Evolutionary conservation across 2,329 filamentous ascomycete species (phyloP).

Genomic region (Alternaria sp.): DNA sequence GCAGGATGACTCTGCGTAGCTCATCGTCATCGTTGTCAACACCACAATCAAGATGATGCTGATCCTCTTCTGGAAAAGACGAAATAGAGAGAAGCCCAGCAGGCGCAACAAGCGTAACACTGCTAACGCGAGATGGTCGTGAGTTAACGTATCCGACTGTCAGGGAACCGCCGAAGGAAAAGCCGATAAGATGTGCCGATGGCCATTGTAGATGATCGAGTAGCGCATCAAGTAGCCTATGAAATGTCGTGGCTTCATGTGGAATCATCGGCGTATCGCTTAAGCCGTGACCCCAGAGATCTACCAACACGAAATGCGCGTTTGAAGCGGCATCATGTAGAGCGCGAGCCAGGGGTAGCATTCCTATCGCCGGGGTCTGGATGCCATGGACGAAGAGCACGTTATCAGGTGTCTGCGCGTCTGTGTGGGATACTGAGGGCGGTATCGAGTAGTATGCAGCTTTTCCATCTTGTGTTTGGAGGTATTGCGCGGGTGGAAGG

Average conservation of each 20-base stretch:
- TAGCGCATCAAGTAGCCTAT: constrained; percentile 50
- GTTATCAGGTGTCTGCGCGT: constrained; percentile 14
- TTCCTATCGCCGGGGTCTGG: constrained; percentile 58
- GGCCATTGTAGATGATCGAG: constrained; percentile 53
- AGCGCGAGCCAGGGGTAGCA: constrained; percentile 51
- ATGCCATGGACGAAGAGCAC: constrained; percentile 60
- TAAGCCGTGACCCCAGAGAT: constrained; percentile 63
- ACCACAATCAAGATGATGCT: constrained; percentile 24
- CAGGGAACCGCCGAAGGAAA: constrained; percentile 57
- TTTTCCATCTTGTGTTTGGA: constrained; percentile 43
- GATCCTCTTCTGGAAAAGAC: constrained; percentile 36
- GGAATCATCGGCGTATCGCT: constrained; percentile 55
- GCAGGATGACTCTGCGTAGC: constrained; percentile 47
- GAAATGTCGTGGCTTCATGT: constrained; percentile 54
- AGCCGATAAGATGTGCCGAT: constrained; percentile 56
- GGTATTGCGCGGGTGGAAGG: constrained; percentile 48
- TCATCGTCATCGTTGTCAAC: constrained; percentile 43
- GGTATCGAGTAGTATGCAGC: constrained; percentile 52
- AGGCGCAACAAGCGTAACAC: constrained; percentile 55
- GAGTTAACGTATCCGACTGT: constrained; percentile 49
- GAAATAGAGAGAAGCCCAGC: constrained; percentile 51
- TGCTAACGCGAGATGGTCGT: constrained; percentile 38
- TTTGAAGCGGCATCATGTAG: constrained; percentile 47
- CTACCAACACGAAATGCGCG: constrained; percentile 54
- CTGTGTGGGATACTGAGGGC: constrained; percentile 47